Percentiles rank a stretch among this genome's conserved stretches.
Evolutionary conservation across 805 yeast genomes (phyloP).

Genomic region (Saturnispora besseyi): DNA sequence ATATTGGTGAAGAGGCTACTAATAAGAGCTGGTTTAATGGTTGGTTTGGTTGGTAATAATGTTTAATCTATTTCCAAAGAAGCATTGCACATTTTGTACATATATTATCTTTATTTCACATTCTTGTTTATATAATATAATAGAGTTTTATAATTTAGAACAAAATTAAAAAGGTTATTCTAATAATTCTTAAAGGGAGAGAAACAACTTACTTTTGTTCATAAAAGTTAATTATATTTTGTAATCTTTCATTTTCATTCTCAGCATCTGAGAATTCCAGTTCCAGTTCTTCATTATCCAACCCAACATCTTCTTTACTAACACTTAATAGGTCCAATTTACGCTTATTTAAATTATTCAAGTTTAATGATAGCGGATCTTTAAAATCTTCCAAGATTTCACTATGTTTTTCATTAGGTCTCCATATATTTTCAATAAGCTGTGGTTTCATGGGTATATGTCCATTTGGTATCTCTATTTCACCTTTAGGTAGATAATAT

Average conservation of each 20-base stretch:
- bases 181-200: too few relatives aligned
- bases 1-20: slow-evolving; percentile 23
- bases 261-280: slow-evolving; percentile 21
- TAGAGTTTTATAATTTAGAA: background rate
- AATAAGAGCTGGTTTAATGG: slow-evolving; percentile 21
- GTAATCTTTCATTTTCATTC: slow-evolving; percentile 4
- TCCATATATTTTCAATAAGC: background rate
- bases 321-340: background rate
- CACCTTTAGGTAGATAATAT: background rate
- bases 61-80: background rate
- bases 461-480: slow-evolving; percentile 9
- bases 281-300: slow-evolving; percentile 13
- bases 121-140: slow-evolving; percentile 1
- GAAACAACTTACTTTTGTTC: slow-evolving; percentile 8
- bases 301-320: slow-evolving; percentile 5
- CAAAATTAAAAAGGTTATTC: slow-evolving; percentile 1
- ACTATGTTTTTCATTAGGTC: background rate
- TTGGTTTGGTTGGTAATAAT: slow-evolving; percentile 14
- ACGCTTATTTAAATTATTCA: slow-evolving; percentile 8
- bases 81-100: background rate
- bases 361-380: slow-evolving; percentile 22
- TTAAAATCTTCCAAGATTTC: slow-evolving; percentile 4
- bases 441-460: background rate
- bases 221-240: slow-evolving; percentile 15
- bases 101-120: background rate